Base-by-base conservation (phyloP, 441 rosid species). In the Bocquillonia castaneifolia region DNA sequence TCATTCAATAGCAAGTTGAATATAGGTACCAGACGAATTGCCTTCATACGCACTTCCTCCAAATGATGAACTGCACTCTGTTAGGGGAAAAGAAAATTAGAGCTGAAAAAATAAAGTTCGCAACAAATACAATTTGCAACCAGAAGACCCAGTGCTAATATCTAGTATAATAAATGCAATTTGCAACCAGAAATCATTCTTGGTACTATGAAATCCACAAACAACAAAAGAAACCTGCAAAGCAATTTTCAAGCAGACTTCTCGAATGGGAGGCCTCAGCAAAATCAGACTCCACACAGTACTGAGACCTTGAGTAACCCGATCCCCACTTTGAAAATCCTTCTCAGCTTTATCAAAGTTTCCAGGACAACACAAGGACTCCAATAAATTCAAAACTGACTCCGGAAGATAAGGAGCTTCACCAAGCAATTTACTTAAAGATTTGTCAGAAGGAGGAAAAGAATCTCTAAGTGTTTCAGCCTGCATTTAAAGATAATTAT, bases 11-110 rank as follows among this genome's bases (percentile, higher is more conserved):
- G 44, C 69, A 76, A 63, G 74, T 65, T 66, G 72, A 70, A 65
- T 39, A 45, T 47, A 75, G 54, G 59, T 86, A 95, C 99, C 96
- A 95, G 82, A 60, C 98, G 96, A 67, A 90, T 91, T 56, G 99
- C 99, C 87, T 90, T 95, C 99, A 89, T 90, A 69, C 98, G 97
- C 67, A 92, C 95, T 81, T 92, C 99, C 85, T 92, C 99, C 84
- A 71, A 79, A 75, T 79, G 85, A 84, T 95, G 95, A 89, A 90
- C 94, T 75, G 98, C 85, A 85, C 97, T 89, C 99, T 92, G 78
- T 77, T 72, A 74, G 66, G 72, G 63, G 39, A 59, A 72, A 66
- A 66, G 62, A 60, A 64, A 59, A 65, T 58, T 28, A 52, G 66
- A 63, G 64, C 42, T 59, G 44, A 61, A 31, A 36, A 4, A 36